Evolutionary conservation across 78 protist genomes (phyloP).

Genomic region (Fonticula alba): DNA sequence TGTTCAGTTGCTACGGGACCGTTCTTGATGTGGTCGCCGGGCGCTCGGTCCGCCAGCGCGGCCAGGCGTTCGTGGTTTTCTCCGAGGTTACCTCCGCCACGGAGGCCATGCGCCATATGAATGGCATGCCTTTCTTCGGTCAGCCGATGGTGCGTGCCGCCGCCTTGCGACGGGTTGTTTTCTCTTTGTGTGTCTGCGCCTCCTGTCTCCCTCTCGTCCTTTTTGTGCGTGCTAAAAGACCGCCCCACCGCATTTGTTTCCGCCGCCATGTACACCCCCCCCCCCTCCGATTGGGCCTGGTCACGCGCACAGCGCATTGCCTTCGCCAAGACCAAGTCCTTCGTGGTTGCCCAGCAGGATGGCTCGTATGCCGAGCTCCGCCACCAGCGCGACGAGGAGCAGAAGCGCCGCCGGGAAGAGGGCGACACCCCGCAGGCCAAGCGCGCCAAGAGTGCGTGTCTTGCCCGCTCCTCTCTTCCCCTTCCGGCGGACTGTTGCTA

Average conservation of each 20-base stretch:
- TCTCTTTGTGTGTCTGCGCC: too few species aligned
- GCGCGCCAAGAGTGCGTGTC: too few species aligned
- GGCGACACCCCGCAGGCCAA: conserved; percentile 2
- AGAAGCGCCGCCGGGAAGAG: too few species aligned
- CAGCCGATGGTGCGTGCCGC: conserved; percentile 47
- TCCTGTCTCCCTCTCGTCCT: too few species aligned
- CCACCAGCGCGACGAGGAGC: too few species aligned
- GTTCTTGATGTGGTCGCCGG: conserved; percentile 65
- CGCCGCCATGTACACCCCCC: background rate
- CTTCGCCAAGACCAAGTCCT: conserved; percentile 50
- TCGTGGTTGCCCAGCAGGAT: conserved; percentile 58
- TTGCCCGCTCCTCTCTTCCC: too few species aligned
- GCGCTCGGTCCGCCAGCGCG: conserved; percentile 61
- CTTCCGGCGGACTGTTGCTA: too few species aligned
- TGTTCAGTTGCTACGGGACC: too few species aligned
- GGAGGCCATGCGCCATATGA: conserved; percentile 47
- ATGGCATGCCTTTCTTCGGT: conserved; percentile 62
- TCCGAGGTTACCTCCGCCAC: conserved; percentile 58
- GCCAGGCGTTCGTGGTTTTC: conserved; percentile 89
- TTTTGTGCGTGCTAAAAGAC: too few species aligned
- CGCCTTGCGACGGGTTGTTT: too few species aligned
- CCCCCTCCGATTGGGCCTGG: too few species aligned
- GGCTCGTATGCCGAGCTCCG: conserved; percentile 45
- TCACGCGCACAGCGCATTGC: conserved; percentile 16
- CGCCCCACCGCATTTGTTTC: too few species aligned